Evolutionary conservation across 176 grass and related monocot species (phyloP).

Genomic region (Triticum dicoccoides): DNA sequence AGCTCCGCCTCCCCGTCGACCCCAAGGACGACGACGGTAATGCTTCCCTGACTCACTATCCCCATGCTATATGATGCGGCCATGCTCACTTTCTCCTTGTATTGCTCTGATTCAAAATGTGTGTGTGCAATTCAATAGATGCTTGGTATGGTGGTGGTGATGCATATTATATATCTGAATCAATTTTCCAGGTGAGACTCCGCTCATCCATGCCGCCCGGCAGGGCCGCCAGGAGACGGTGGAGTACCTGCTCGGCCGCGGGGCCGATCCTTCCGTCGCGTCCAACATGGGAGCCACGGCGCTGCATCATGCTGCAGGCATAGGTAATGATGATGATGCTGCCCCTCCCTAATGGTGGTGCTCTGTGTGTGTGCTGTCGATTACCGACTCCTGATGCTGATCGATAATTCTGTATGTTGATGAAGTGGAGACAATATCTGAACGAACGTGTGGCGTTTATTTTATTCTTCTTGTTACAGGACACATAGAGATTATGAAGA

Average conservation of each 20-base stretch:
- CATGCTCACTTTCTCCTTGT: too few relatives aligned
- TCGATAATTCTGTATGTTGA: too few relatives aligned
- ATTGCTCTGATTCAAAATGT: background rate
- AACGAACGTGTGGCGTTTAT: background rate
- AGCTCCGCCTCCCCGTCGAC: slow-evolving; percentile 76
- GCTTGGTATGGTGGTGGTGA: background rate
- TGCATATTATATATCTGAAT: background rate
- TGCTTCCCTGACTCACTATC: background rate
- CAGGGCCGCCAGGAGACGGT: slow-evolving; percentile 64
- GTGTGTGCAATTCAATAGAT: background rate
- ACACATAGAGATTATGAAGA: slow-evolving; percentile 70
- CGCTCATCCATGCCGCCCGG: slow-evolving; percentile 80
- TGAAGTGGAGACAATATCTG: background rate
- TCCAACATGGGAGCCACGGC: slow-evolving; percentile 71
- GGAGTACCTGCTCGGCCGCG: slow-evolving; percentile 71
- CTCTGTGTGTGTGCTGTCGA: background rate
- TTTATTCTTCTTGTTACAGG: slow-evolving; percentile 39
- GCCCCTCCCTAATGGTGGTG: too few relatives aligned
- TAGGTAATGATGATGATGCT: slow-evolving; percentile 24
- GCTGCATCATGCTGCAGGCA: slow-evolving; percentile 87
- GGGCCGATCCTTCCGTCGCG: slow-evolving; percentile 62
- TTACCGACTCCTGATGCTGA: background rate
- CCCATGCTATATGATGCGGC: background rate
- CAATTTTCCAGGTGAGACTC: slow-evolving; percentile 65
- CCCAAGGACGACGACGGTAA: slow-evolving; percentile 82